Percentiles rank a stretch among this genome's conserved stretches.
Evolutionary conservation across 2,329 filamentous ascomycete genomes (phyloP).

Genomic region (Geosmithia flava): DNA sequence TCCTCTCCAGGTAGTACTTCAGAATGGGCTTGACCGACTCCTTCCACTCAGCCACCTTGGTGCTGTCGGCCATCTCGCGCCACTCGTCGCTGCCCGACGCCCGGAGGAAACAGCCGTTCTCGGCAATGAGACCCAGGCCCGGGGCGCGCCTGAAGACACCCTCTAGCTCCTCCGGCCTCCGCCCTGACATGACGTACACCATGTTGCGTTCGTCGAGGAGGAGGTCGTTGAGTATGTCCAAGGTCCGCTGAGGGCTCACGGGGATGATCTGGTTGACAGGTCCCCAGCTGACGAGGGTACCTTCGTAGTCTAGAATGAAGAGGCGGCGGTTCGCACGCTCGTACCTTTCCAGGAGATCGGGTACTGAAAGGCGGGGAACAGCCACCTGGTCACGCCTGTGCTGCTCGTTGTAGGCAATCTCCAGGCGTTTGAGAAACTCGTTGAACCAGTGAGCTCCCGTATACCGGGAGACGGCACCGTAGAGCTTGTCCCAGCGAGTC

Average conservation of each 20-base stretch:
- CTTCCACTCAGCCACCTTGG: conserved; percentile 68
- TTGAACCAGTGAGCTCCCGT: conserved; percentile 80
- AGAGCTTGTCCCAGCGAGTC: conserved; percentile 60
- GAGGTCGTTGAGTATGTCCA: conserved; percentile 73
- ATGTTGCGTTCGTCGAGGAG: conserved; percentile 69
- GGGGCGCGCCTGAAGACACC: conserved; percentile 74
- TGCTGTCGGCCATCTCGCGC: conserved; percentile 64
- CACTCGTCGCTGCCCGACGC: conserved; percentile 57
- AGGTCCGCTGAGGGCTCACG: conserved; percentile 70
- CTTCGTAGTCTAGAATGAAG: conserved; percentile 90
- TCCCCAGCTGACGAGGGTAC: conserved; percentile 79
- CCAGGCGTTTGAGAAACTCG: conserved; percentile 59
- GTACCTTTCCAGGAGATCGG: conserved; percentile 53
- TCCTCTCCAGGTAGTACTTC: conserved; percentile 79
- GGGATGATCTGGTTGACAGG: conserved; percentile 75
- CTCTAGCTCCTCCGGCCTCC: conserved; percentile 78
- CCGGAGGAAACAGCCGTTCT: conserved; percentile 87
- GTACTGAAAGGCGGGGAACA: conserved; percentile 71
- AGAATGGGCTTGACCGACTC: conserved; percentile 71
- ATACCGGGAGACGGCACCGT: conserved; percentile 62
- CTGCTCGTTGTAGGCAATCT: conserved; percentile 72
- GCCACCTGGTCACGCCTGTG: conserved; percentile 73
- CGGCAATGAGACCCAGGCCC: conserved; percentile 78
- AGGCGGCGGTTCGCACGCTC: conserved; percentile 53
- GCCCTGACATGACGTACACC: conserved; percentile 89